Percentiles rank a stretch among this genome's conserved stretches.
phyloP scores from a whole-genome alignment of 306 rosid genomes.

The Cucurbita ficifolia region DNA sequence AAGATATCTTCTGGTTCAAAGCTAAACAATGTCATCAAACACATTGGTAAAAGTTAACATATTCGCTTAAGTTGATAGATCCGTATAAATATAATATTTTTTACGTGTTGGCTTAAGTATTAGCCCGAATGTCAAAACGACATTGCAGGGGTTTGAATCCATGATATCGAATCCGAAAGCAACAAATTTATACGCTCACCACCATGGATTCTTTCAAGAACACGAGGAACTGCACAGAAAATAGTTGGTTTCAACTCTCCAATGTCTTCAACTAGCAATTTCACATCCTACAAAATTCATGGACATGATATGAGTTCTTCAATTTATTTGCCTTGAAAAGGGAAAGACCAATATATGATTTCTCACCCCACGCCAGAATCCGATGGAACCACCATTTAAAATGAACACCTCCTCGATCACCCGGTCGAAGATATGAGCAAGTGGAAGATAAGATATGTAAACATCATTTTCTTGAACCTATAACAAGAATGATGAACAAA shows the following conservation, averaged over 20 bases:
- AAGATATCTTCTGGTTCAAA: conserved; percentile 61
- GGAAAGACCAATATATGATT: not conserved
- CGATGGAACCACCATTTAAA: conserved; percentile 77
- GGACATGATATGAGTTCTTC: conserved; percentile 10
- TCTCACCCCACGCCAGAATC: conserved; percentile 99
- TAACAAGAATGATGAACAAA: conserved; percentile 9
- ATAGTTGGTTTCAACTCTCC: conserved; percentile 81
- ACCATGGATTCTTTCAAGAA: conserved; percentile 70
- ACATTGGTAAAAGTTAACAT: not conserved
- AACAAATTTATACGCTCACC: conserved; percentile 26
- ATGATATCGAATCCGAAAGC: not conserved
- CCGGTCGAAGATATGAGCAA: conserved; percentile 86
- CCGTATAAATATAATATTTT: not conserved
- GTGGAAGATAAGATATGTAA: conserved; percentile 89
- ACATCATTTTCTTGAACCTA: conserved; percentile 60
- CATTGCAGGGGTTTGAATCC: not conserved
- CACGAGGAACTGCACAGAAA: conserved; percentile 97
- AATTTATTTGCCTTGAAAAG: not conserved
- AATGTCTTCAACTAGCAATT: conserved; percentile 70
- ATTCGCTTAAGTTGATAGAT: not conserved
- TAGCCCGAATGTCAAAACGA: not conserved
- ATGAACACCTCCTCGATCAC: conserved; percentile 89
- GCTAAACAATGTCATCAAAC: conserved; percentile 19
- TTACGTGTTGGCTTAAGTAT: not conserved
- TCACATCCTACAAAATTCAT: conserved; percentile 61